Conservation (phyloP, 768 basidiomycete species). For the Podaxis sp. region DNA sequence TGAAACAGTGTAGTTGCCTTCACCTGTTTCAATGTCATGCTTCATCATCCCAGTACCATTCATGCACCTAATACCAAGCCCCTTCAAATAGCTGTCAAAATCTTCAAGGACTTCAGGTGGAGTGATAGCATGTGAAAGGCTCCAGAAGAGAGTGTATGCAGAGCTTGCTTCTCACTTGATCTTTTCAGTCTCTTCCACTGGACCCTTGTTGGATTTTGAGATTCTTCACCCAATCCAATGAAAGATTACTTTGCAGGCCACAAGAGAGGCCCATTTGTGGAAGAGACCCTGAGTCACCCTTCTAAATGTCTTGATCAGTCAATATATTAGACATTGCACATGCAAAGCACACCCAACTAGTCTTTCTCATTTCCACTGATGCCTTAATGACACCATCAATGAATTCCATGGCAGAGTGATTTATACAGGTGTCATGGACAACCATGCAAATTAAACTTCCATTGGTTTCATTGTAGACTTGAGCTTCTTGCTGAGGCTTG, state of each 20-base stretch:
- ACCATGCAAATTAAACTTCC: too few relatives aligned
- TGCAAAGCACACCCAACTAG: too few relatives aligned
- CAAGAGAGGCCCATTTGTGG: neutral
- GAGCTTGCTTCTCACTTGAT: neutral
- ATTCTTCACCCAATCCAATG: conserved; percentile 1
- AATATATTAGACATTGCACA: too few relatives aligned
- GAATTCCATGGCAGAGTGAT: too few relatives aligned
- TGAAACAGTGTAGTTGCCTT: neutral
- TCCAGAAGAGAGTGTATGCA: neutral
- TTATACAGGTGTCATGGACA: too few relatives aligned
- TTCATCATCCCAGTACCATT: neutral
- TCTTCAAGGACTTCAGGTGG: neutral
- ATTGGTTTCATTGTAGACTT: too few relatives aligned
- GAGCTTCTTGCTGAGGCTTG: too few relatives aligned
- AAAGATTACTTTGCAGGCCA: neutral
- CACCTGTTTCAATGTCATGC: neutral
- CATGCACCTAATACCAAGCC: neutral
- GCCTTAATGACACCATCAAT: too few relatives aligned
- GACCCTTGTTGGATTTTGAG: neutral
- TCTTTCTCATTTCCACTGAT: too few relatives aligned
- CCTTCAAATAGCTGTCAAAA: neutral
- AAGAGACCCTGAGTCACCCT: neutral
- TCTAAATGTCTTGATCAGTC: too few relatives aligned
- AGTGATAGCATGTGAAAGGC: neutral
- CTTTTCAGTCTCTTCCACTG: neutral